These are phyloP conservation scores for Brassica nigra DNA, from an alignment of 345 rosid genomes.

Conservation along the genomic window DNA sequence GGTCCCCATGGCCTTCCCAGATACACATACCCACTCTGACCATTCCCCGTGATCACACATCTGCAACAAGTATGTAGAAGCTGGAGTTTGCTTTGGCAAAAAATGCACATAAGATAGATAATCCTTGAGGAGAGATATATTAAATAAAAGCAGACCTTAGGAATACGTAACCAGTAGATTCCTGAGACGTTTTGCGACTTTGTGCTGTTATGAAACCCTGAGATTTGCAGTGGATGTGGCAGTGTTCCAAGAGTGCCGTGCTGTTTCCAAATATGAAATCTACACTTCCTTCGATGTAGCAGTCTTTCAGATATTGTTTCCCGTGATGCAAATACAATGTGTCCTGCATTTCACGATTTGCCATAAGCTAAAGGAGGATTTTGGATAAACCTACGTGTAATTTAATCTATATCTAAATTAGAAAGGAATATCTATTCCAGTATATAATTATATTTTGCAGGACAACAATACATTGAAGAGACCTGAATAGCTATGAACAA, in stretches of 20 bases:
- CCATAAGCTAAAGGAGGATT: neutral
- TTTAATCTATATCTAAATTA: neutral
- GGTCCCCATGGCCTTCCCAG: conserved; percentile 99
- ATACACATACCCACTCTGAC: conserved; percentile 56
- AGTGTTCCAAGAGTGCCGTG: conserved; percentile 89
- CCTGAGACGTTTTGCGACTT: conserved; percentile 93
- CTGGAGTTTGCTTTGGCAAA: neutral
- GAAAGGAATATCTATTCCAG: neutral
- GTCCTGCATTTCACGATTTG: conserved; percentile 52
- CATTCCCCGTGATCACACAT: conserved; percentile 89
- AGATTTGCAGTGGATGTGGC: conserved; percentile 94
- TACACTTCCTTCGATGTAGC: conserved; percentile 89
- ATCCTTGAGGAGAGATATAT: neutral
- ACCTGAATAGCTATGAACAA: neutral
- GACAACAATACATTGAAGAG: neutral
- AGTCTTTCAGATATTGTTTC: conserved; percentile 83
- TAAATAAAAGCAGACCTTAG: conserved; percentile 53
- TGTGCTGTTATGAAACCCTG: conserved; percentile 89
- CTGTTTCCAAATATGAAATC: conserved; percentile 98
- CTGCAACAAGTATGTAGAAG: conserved; percentile 44
- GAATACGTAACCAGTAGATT: conserved; percentile 88
- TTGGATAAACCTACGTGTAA: neutral
- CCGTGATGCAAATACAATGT: conserved; percentile 93
- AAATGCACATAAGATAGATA: neutral
- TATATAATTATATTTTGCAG: neutral